Conservation (phyloP, 192 early-diverging fungal species). For the Umbelopsis sp. region DNA sequence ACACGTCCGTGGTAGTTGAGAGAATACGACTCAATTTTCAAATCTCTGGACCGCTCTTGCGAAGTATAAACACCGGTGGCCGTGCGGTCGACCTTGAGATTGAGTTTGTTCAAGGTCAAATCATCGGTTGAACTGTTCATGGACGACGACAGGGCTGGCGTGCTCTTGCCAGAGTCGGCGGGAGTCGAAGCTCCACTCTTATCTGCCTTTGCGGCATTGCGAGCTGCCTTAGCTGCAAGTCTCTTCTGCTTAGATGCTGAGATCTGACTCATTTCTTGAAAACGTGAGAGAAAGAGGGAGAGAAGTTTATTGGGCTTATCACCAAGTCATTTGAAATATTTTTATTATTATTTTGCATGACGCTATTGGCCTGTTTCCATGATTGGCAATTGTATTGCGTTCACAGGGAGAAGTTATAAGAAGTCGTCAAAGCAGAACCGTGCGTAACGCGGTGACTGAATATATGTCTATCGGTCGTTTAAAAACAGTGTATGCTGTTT, state of each 20-base stretch:
- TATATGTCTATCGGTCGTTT: no score
- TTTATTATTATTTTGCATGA: not conserved
- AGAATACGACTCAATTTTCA: conserved; percentile 90
- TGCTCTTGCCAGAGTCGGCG: conserved; percentile 36
- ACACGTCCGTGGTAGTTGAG: conserved; percentile 91
- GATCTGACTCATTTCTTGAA: conserved; percentile 25
- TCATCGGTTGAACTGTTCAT: conserved; percentile 41
- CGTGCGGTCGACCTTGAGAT: conserved; percentile 74
- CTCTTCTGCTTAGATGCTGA: conserved; percentile 79
- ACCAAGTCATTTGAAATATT: not conserved
- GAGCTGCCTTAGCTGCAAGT: conserved; percentile 69
- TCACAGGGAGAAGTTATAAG: not conserved
- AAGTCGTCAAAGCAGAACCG: no score
- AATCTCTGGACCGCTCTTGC: conserved; percentile 81
- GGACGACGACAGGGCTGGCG: conserved; percentile 33
- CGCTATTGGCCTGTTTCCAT: conserved; percentile 1
- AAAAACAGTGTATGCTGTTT: no score
- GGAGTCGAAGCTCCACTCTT: conserved; percentile 33
- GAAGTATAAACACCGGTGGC: conserved; percentile 89
- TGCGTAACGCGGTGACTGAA: no score
- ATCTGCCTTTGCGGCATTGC: conserved; percentile 42
- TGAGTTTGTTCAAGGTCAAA: conserved; percentile 52
- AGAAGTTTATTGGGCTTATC: not conserved
- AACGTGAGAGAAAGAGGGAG: not conserved
- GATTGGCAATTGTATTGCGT: not conserved